Evolutionary conservation across 2,329 filamentous ascomycete genomes (phyloP).

Genomic region (Didymella glomerata): DNA sequence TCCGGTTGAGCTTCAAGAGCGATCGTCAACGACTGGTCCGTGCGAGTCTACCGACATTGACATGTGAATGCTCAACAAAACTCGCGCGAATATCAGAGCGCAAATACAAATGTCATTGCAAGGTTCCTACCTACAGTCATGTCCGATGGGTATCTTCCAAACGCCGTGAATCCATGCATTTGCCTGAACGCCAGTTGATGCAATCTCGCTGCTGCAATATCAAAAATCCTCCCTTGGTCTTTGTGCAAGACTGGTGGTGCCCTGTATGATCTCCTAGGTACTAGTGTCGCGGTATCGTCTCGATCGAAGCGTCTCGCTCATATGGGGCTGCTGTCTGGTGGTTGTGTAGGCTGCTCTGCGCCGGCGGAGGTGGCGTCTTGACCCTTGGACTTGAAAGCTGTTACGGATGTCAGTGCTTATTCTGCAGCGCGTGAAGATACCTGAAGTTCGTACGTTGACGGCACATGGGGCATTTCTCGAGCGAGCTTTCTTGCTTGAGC

Average conservation of each 20-base stretch:
- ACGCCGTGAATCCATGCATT: constrained; percentile 22
- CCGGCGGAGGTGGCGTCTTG: constrained; percentile 40
- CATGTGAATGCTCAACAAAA: constrained; percentile 20
- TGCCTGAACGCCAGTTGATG: neutral
- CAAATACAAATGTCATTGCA: too few species aligned
- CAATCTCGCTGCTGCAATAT: neutral
- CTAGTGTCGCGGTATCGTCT: neutral
- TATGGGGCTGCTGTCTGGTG: constrained; percentile 34
- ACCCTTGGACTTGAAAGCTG: constrained; percentile 52
- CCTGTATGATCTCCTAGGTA: neutral
- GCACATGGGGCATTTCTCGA: constrained; percentile 97
- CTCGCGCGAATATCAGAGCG: constrained; percentile 1
- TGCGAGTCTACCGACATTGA: constrained; percentile 21
- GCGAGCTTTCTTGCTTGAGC: constrained; percentile 93
- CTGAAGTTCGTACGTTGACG: constrained; percentile 75
- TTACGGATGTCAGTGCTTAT: constrained; percentile 24
- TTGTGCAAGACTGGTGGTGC: neutral
- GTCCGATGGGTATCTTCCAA: constrained; percentile 38
- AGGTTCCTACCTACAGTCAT: constrained; percentile 4
- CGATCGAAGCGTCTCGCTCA: neutral
- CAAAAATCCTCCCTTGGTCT: neutral
- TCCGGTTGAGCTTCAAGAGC: constrained; percentile 28
- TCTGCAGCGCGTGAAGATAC: too few species aligned
- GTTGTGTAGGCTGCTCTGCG: constrained; percentile 24
- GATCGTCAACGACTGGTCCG: constrained; percentile 38